Evolutionary conservation across 352 stramenopile genomes (phyloP).

Genomic region (Globisporangium polare): DNA sequence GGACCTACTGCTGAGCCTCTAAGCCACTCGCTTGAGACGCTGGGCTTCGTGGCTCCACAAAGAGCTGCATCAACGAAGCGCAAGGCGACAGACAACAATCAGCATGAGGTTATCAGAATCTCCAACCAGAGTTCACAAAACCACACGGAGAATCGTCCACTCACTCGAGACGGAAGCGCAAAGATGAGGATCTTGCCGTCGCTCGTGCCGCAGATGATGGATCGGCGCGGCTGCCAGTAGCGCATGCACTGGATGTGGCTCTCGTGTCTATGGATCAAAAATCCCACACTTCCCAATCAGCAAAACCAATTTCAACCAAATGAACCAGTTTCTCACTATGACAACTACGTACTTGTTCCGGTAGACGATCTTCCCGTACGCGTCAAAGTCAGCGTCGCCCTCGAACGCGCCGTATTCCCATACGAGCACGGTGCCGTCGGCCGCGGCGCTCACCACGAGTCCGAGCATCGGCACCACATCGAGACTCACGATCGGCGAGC

Average conservation of each 20-base stretch:
- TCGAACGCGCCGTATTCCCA: conserved; percentile 25
- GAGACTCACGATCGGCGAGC: conserved; percentile 48
- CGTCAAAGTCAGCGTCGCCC: conserved; percentile 11
- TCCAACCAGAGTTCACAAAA: background rate
- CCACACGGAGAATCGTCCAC: background rate
- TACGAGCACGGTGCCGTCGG: conserved; percentile 50
- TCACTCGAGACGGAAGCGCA: conserved; percentile 2
- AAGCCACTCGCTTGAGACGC: background rate
- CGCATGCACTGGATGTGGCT: conserved; percentile 17
- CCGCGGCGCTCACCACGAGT: conserved; percentile 39
- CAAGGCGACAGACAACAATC: background rate
- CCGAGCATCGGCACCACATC: conserved; percentile 35
- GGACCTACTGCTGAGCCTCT: background rate
- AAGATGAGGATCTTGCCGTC: conserved; percentile 17
- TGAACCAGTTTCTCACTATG: background rate
- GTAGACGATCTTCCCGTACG: conserved; percentile 17
- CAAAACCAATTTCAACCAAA: background rate
- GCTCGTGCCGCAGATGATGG: conserved; percentile 15
- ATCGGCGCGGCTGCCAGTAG: conserved; percentile 13
- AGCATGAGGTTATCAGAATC: background rate
- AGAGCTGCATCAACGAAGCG: background rate
- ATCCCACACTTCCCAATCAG: background rate
- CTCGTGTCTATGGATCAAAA: conserved; percentile 7
- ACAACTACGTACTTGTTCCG: conserved; percentile 11
- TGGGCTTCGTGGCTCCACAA: background rate